Percentiles rank a stretch among this genome's conserved stretches.
These are phyloP conservation scores for Neopestalotiopsis sp. DNA, from an alignment of 2,329 filamentous ascomycete genomes.

Conservation along the genomic window DNA sequence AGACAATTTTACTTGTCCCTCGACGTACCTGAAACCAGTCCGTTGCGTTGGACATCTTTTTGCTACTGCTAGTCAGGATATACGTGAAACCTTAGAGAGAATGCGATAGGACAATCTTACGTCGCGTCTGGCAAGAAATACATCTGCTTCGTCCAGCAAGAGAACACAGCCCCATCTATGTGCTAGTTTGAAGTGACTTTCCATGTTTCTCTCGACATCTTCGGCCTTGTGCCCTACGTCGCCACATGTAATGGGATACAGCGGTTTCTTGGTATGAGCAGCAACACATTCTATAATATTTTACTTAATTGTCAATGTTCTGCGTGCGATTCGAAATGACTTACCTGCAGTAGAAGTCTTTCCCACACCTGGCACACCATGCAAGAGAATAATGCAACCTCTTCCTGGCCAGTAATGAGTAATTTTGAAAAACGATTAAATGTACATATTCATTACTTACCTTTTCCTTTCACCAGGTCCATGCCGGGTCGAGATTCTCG, in stretches of 20 bases:
- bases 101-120: slow-evolving; percentile 16
- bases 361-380: background rate
- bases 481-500: background rate
- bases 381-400: background rate
- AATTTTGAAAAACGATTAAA: too few species aligned
- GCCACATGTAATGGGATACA: slow-evolving; percentile 20
- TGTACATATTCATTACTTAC: too few species aligned
- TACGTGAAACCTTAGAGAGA: too few species aligned
- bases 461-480: background rate
- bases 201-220: slow-evolving; percentile 3
- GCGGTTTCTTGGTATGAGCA: slow-evolving; percentile 32
- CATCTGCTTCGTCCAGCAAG: slow-evolving; percentile 38
- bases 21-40: slow-evolving; percentile 27
- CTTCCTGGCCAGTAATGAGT: background rate
- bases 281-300: slow-evolving; percentile 44
- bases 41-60: slow-evolving; percentile 17
- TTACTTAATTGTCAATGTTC: too few species aligned
- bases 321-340: background rate
- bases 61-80: background rate
- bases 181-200: slow-evolving; percentile 3
- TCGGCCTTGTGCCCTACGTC: slow-evolving; percentile 15
- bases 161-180: slow-evolving; percentile 34
- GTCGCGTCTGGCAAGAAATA: slow-evolving; percentile 40
- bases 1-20: too few species aligned
- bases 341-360: background rate